phyloP scores from a whole-genome alignment of 176 grass and related monocot species.

The Carex pumila region DNA sequence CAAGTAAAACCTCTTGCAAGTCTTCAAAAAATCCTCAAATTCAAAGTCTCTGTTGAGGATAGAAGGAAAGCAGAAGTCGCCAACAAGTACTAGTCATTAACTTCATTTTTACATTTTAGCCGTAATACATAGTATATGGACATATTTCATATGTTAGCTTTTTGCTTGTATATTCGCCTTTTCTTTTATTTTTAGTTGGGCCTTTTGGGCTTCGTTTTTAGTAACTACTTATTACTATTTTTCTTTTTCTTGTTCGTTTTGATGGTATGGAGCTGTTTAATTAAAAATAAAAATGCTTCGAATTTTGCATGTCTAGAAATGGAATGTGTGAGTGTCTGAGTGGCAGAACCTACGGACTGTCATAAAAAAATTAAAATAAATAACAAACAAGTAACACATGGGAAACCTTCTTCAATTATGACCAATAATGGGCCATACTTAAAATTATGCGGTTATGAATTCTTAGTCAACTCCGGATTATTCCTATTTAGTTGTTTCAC shows the following conservation, averaged over 20 bases:
- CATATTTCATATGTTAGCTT: background rate
- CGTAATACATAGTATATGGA: no score
- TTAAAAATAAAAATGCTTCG: background rate
- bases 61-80: background rate
- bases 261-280: background rate
- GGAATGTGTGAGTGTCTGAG: no score
- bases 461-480: no score
- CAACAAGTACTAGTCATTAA: background rate
- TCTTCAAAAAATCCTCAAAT: constrained; percentile 68
- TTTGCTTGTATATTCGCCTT: background rate
- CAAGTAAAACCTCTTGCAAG: constrained; percentile 64
- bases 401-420: no score
- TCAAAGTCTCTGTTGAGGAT: constrained; percentile 26
- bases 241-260: background rate
- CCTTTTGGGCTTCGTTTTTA: background rate
- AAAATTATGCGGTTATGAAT: no score
- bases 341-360: no score
- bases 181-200: background rate
- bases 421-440: no score
- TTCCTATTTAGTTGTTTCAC: no score
- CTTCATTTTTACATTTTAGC: background rate
- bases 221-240: background rate
- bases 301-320: no score
- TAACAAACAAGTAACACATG: no score
- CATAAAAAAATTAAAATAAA: no score